Conservation (phyloP, 768 basidiomycete species). For the Hypholoma fasciculare region DNA sequence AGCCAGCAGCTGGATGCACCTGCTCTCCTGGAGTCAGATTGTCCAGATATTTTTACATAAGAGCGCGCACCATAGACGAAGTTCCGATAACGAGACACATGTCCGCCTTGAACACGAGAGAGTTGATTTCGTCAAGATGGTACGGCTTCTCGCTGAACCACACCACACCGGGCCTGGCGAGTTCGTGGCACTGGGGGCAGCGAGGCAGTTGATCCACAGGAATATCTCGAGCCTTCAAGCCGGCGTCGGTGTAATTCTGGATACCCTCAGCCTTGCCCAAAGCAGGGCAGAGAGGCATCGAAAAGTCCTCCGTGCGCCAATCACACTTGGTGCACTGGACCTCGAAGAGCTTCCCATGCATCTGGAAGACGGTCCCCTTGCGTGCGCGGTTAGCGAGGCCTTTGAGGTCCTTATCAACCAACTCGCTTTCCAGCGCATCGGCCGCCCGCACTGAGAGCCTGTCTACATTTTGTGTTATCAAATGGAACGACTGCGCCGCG, state of each 20-base stretch:
- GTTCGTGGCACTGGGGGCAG: conserved; percentile 21
- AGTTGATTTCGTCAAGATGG: conserved; percentile 29
- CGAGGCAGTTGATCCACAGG: background rate
- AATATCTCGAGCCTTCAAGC: conserved; percentile 4
- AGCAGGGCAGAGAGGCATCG: conserved; percentile 3
- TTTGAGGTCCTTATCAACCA: background rate
- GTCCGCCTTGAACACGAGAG: conserved; percentile 7
- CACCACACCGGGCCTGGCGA: conserved; percentile 39
- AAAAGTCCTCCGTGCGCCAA: conserved; percentile 6
- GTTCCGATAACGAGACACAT: conserved; percentile 37
- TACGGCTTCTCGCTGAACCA: conserved; percentile 42
- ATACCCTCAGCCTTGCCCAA: conserved; percentile 1
- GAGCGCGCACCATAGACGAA: conserved; percentile 30
- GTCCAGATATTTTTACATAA: background rate
- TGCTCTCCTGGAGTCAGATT: conserved; percentile 7
- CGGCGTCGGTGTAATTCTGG: conserved; percentile 1
- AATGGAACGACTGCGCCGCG: conserved; percentile 21
- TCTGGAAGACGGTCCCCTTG: conserved; percentile 35
- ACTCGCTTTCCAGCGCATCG: conserved; percentile 14
- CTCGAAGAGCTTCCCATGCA: conserved; percentile 50
- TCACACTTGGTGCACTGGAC: conserved; percentile 31
- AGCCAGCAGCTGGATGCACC: conserved; percentile 38
- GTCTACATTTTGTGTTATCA: conserved; percentile 47
- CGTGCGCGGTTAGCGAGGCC: background rate
- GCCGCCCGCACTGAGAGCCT: conserved; percentile 33